Conservation (phyloP, 768 basidiomycete genomes). For the Pulveroboletus sp. region DNA sequence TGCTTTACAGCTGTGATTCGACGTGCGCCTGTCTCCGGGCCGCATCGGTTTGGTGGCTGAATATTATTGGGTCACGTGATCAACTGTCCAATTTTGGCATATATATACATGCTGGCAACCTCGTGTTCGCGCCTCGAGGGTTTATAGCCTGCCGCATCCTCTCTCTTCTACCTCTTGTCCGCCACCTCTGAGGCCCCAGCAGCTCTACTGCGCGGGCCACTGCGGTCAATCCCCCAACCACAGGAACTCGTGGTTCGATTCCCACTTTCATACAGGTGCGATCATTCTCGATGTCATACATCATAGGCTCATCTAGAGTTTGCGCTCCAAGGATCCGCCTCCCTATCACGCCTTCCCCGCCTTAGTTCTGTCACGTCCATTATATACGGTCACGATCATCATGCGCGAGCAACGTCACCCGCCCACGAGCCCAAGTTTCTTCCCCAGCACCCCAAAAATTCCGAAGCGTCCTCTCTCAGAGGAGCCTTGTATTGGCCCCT, state of each 20-base stretch:
- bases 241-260: slow-evolving; percentile 14
- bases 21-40: background rate
- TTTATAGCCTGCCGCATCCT: slow-evolving; percentile 14
- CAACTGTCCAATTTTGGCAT: slow-evolving; percentile 1
- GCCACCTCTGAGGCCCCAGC: slow-evolving; percentile 14
- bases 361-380: slow-evolving; percentile 19
- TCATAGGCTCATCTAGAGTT: background rate
- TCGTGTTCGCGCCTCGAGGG: slow-evolving; percentile 30
- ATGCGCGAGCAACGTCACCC: slow-evolving; percentile 22
- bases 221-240: slow-evolving; percentile 21
- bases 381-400: slow-evolving; percentile 25
- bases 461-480: slow-evolving; percentile 18
- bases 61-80: slow-evolving; percentile 22
- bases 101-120: slow-evolving; percentile 14
- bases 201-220: slow-evolving; percentile 24
- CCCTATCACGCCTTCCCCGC: background rate
- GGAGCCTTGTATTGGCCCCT: slow-evolving; percentile 5
- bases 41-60: too few species aligned
- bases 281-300: background rate
- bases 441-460: slow-evolving; percentile 24
- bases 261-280: slow-evolving; percentile 13
- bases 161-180: slow-evolving; percentile 8
- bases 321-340: slow-evolving; percentile 2
- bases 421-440: slow-evolving; percentile 10
- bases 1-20: background rate